Conservation (phyloP, 805 yeast genomes). For the Metschnikowia lachancei region DNA sequence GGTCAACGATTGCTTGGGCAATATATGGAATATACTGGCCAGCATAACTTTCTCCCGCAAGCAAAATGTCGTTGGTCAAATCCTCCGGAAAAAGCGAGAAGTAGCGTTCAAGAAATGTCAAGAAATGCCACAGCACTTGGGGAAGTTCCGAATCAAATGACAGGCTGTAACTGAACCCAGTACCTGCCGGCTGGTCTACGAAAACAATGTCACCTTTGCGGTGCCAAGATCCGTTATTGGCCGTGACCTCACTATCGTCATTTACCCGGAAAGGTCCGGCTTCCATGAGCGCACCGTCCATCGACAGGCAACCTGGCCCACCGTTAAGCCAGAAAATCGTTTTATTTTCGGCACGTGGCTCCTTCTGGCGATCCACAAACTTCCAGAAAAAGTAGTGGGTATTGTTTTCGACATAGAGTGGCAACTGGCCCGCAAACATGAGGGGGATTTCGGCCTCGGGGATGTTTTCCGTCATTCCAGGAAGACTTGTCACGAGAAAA, state of each 20-base stretch:
- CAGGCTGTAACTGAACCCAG: slow-evolving; percentile 76
- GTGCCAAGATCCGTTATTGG: slow-evolving; percentile 82
- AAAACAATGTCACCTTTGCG: slow-evolving; percentile 73
- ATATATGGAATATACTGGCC: slow-evolving; percentile 95
- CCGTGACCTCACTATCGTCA: slow-evolving; percentile 39
- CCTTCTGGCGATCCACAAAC: slow-evolving; percentile 40
- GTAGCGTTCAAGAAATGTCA: slow-evolving; percentile 63
- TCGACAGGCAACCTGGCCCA: slow-evolving; percentile 97
- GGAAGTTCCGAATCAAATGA: slow-evolving; percentile 52
- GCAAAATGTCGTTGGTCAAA: slow-evolving; percentile 54
- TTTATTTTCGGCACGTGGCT: slow-evolving; percentile 36
- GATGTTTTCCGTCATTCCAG: slow-evolving; percentile 37
- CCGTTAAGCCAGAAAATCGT: slow-evolving; percentile 91
- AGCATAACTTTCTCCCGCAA: slow-evolving; percentile 96
- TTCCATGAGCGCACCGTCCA: slow-evolving; percentile 96
- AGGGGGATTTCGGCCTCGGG: slow-evolving; percentile 39
- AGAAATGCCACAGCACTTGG: slow-evolving; percentile 60
- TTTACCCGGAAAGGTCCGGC: slow-evolving; percentile 79
- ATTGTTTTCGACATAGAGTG: slow-evolving; percentile 49
- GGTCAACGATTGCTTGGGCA: slow-evolving; percentile 57
- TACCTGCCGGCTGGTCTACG: slow-evolving; percentile 93
- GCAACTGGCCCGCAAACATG: slow-evolving; percentile 68
- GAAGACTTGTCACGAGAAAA: slow-evolving; percentile 33
- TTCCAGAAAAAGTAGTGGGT: slow-evolving; percentile 79
- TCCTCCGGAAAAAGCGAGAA: slow-evolving; percentile 74